phyloP scores from a whole-genome alignment of 306 rosid genomes.

The Fragaria vesca region DNA sequence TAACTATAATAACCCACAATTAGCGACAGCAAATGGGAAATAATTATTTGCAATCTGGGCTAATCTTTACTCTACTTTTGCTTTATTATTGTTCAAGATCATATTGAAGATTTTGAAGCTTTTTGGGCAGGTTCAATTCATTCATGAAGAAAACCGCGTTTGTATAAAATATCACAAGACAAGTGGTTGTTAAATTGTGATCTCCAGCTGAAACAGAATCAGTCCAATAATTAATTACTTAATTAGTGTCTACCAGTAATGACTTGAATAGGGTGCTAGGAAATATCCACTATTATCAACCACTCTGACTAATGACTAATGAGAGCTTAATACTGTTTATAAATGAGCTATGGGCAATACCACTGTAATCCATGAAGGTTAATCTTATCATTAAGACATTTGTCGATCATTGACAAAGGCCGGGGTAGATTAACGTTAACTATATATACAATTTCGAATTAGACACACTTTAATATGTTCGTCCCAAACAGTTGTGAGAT shows the following conservation, averaged over 20 bases:
- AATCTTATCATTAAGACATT: neutral
- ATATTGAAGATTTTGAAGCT: neutral
- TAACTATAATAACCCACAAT: neutral
- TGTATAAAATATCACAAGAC: neutral
- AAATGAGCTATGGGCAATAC: neutral
- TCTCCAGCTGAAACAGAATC: neutral
- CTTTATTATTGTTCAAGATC: neutral
- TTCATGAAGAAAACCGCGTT: neutral
- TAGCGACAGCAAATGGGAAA: neutral
- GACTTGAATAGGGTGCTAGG: neutral
- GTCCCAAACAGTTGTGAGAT: too few relatives aligned
- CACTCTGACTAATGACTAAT: too few relatives aligned
- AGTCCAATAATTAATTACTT: neutral
- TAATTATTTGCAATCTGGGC: neutral
- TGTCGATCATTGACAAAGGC: too few relatives aligned
- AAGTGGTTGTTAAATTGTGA: constrained; percentile 5
- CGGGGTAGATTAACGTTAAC: too few relatives aligned
- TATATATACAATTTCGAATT: too few relatives aligned
- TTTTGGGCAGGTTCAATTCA: constrained; percentile 9
- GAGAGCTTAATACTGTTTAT: neutral
- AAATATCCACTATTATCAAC: too few relatives aligned
- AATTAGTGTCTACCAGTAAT: neutral
- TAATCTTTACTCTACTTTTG: neutral
- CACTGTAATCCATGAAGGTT: neutral
- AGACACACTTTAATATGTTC: too few relatives aligned